A percentile compares a stretch with the other conserved stretches of the same genome.
Evolutionary conservation across 495 filamentous ascomycete genomes (phyloP).

Genomic region (Lasiosphaeria miniovina): DNA sequence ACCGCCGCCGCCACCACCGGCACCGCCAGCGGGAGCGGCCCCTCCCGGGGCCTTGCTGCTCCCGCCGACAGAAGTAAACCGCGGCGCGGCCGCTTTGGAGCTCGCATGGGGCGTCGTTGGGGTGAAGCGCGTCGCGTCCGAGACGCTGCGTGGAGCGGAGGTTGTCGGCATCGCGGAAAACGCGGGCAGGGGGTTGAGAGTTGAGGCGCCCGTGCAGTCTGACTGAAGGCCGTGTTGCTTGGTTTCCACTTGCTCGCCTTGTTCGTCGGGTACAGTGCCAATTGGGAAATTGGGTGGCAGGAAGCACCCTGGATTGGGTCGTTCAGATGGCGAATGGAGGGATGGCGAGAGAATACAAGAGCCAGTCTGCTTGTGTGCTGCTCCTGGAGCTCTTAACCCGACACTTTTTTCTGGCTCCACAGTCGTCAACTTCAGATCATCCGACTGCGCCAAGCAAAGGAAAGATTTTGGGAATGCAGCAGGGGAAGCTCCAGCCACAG

Average conservation of each 20-base stretch:
- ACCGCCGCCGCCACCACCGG: conserved; percentile 14
- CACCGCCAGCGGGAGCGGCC: conserved; percentile 14
- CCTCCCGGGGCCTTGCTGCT: conserved; percentile 18
- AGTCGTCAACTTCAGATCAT: conserved; percentile 24
- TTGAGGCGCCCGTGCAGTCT: too few relatives aligned
- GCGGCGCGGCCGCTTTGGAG: conserved; percentile 54
- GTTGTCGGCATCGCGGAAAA: conserved; percentile 18
- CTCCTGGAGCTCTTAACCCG: conserved; percentile 1
- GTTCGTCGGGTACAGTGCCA: too few relatives aligned
- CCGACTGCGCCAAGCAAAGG: conserved; percentile 20
- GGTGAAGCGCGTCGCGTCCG: conserved; percentile 94
- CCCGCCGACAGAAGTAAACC: conserved; percentile 62
- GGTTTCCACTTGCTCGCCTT: too few relatives aligned
- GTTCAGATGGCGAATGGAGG: neutral
- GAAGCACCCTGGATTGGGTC: neutral
- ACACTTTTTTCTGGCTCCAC: conserved; percentile 4
- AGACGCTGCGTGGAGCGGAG: conserved; percentile 77
- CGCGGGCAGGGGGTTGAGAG: too few relatives aligned
- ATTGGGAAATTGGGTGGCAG: too few relatives aligned
- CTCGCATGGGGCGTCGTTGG: conserved; percentile 84
- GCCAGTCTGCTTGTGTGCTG: neutral
- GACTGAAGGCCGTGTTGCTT: too few relatives aligned
- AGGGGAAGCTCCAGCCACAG: too few relatives aligned
- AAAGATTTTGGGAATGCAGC: conserved; percentile 16
- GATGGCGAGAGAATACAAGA: neutral